Evolutionary conservation across 2,329 filamentous ascomycete genomes (phyloP).

Genomic region (Lomentospora prolificans): DNA sequence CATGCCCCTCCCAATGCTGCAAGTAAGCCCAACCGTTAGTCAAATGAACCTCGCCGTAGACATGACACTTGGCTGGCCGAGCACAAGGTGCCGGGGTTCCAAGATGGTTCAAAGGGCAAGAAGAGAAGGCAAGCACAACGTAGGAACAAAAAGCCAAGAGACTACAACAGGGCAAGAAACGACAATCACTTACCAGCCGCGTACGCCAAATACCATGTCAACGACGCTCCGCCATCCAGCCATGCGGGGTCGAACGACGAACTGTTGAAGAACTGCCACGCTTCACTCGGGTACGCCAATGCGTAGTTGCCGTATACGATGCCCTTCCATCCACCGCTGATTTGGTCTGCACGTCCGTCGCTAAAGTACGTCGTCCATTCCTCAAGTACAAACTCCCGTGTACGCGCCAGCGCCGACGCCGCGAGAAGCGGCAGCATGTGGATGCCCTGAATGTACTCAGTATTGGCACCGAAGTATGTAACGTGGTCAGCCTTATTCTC

Average conservation of each 20-base stretch:
- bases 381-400: conserved; percentile 60
- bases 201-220: conserved; percentile 78
- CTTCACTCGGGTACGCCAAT: conserved; percentile 57
- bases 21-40: background rate
- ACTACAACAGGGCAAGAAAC: background rate
- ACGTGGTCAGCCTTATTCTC: conserved; percentile 94
- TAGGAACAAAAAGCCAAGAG: conserved; percentile 6
- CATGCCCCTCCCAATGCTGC: background rate
- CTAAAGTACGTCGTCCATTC: conserved; percentile 79
- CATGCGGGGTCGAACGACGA: conserved; percentile 54
- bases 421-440: conserved; percentile 75
- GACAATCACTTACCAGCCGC: conserved; percentile 51
- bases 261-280: conserved; percentile 67
- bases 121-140: background rate
- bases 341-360: conserved; percentile 51
- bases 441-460: conserved; percentile 67
- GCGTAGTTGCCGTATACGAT: conserved; percentile 77
- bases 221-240: conserved; percentile 73
- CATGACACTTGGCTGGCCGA: too few species aligned
- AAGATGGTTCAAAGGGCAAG: too few species aligned
- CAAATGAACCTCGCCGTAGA: background rate
- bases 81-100: too few species aligned
- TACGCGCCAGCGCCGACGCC: conserved; percentile 56
- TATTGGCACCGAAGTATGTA: conserved; percentile 72
- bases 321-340: conserved; percentile 74